Percentiles rank a stretch among this genome's conserved stretches.
Conservation (phyloP, 2,329 filamentous ascomycete genomes). For the Sporothrix euskadiensis region DNA sequence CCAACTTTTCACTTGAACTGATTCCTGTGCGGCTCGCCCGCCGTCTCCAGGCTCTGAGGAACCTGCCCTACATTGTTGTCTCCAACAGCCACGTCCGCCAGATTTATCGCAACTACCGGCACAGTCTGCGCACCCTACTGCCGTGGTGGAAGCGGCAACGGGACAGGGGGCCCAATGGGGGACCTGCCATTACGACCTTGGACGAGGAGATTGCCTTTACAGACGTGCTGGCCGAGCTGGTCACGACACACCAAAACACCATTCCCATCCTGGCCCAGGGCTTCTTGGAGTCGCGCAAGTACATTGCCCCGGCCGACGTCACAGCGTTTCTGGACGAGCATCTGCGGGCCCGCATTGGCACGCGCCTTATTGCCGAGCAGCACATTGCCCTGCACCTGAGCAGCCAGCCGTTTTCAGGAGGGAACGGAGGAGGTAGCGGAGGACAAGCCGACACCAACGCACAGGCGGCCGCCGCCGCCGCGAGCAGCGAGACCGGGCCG, state of each 20-base stretch:
- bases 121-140: slow-evolving; percentile 85
- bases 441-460: slow-evolving; percentile 34
- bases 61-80: slow-evolving; percentile 95
- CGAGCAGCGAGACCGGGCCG: background rate
- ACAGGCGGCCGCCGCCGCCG: slow-evolving; percentile 42
- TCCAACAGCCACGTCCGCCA: slow-evolving; percentile 93
- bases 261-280: slow-evolving; percentile 90
- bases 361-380: slow-evolving; percentile 90
- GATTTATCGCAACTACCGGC: slow-evolving; percentile 95
- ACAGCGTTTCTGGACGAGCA: slow-evolving; percentile 92
- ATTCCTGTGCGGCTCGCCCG: slow-evolving; percentile 90
- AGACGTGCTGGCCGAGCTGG: slow-evolving; percentile 89
- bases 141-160: slow-evolving; percentile 67
- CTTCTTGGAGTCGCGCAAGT: slow-evolving; percentile 89
- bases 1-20: slow-evolving; percentile 92
- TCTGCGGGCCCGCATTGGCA: slow-evolving; percentile 89
- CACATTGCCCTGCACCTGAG: slow-evolving; percentile 85
- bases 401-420: slow-evolving; percentile 60
- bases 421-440: slow-evolving; percentile 33
- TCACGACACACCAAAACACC: slow-evolving; percentile 90
- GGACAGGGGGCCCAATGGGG: background rate
- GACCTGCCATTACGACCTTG: slow-evolving; percentile 58
- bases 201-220: slow-evolving; percentile 92
- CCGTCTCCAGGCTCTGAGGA: slow-evolving; percentile 88
- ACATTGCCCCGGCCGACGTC: slow-evolving; percentile 80